Evolutionary conservation across 2,329 filamentous ascomycete genomes (phyloP).

Genomic region (Phaeosphaeria sp.): DNA sequence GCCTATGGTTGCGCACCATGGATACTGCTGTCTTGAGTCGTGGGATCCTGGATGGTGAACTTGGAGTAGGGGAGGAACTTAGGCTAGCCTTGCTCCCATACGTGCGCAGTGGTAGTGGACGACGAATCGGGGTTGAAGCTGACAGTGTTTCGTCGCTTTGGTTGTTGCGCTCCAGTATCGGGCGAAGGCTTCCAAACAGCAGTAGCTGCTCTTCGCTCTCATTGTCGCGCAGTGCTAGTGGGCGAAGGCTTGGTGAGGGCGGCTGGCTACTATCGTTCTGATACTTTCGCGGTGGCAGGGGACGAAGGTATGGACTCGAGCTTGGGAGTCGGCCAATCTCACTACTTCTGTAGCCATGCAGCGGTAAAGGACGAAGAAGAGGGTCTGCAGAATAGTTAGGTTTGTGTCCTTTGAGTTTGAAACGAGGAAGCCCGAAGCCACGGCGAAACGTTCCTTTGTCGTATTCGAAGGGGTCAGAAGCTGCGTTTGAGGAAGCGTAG

Average conservation of each 20-base stretch:
- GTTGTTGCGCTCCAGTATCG: neutral
- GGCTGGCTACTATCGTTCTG: neutral
- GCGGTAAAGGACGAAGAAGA: conserved; percentile 12
- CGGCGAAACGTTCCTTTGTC: neutral
- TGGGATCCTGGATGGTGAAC: neutral
- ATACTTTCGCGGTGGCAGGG: neutral
- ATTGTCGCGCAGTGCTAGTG: neutral
- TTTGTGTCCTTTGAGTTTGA: neutral
- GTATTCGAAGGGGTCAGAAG: neutral
- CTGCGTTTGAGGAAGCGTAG: neutral
- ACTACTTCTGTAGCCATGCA: conserved; percentile 16
- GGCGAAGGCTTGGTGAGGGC: neutral
- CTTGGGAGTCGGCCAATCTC: neutral
- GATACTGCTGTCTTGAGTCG: neutral
- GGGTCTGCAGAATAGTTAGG: neutral
- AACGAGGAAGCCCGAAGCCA: neutral
- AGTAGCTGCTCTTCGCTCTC: neutral
- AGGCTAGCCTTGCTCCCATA: conserved; percentile 12
- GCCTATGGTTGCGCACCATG: neutral
- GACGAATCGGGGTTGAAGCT: conserved; percentile 8
- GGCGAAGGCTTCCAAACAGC: neutral
- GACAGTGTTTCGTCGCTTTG: neutral
- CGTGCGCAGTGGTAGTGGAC: conserved; percentile 18
- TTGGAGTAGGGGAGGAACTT: neutral
- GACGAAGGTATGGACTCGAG: neutral